Evolutionary conservation across 805 yeast genomes (phyloP).

Genomic region (Metschnikowia anglica): DNA sequence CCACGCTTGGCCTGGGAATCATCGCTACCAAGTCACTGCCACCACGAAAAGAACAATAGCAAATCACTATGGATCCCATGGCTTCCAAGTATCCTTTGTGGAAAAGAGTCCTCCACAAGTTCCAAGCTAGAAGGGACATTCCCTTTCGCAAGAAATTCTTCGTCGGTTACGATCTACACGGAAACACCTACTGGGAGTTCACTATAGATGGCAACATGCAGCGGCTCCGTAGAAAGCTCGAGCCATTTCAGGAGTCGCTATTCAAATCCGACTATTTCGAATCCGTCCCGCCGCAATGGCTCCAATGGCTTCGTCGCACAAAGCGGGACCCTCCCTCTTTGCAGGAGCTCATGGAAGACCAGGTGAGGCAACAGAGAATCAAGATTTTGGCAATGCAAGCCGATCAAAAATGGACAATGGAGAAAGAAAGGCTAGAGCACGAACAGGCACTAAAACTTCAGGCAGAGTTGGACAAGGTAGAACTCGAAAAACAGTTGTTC

Average conservation of each 20-base stretch:
- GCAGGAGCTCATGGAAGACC: constrained; percentile 59
- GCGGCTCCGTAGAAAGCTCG: constrained; percentile 61
- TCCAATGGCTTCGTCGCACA: constrained; percentile 74
- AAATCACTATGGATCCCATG: constrained; percentile 47
- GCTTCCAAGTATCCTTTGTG: constrained; percentile 48
- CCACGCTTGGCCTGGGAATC: no score
- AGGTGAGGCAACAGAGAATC: constrained; percentile 52
- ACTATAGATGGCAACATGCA: constrained; percentile 51
- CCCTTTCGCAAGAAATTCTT: constrained; percentile 73
- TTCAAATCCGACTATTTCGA: constrained; percentile 58
- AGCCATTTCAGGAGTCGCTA: constrained; percentile 48
- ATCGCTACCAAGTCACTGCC: no score
- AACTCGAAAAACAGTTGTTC: constrained; percentile 14
- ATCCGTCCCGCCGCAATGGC: constrained; percentile 70
- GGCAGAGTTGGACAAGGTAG: constrained; percentile 29
- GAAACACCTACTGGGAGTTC: constrained; percentile 86
- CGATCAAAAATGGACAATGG: constrained; percentile 41
- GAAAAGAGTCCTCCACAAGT: constrained; percentile 52
- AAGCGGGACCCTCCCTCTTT: constrained; percentile 60
- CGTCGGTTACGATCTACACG: constrained; percentile 75
- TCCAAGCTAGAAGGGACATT: constrained; percentile 58
- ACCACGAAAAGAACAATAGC: no score
- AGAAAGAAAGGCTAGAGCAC: constrained; percentile 35
- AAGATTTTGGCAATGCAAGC: constrained; percentile 50
- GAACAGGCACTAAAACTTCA: constrained; percentile 33